These are phyloP conservation scores for Malbranchea zuffiana DNA, from an alignment of 2,329 filamentous ascomycete genomes.

Conservation along the genomic window DNA sequence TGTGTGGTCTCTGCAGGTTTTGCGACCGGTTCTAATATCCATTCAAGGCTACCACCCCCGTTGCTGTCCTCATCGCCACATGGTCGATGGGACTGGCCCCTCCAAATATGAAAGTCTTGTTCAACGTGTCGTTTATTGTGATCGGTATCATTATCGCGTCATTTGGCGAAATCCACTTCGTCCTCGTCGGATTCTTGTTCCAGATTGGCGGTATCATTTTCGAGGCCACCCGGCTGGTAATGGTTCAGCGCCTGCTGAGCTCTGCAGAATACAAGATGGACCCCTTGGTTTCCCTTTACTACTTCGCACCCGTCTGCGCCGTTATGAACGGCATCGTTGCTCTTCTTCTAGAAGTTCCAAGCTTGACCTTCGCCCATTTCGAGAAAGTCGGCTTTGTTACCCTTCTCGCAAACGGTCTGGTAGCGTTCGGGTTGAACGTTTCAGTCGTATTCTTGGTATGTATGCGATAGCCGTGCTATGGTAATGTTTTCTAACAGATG, in stretches of 20 bases:
- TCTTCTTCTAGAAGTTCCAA: slow-evolving; percentile 56
- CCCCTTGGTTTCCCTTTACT: slow-evolving; percentile 76
- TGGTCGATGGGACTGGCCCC: slow-evolving; percentile 79
- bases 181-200: slow-evolving; percentile 50
- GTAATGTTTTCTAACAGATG: slow-evolving; percentile 11
- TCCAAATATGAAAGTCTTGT: slow-evolving; percentile 73
- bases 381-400: slow-evolving; percentile 54
- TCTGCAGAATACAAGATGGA: slow-evolving; percentile 78
- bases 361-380: slow-evolving; percentile 55
- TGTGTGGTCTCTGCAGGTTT: slow-evolving; percentile 40
- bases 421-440: slow-evolving; percentile 72
- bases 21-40: slow-evolving; percentile 4
- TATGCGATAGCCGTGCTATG: not conserved
- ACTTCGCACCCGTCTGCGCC: slow-evolving; percentile 77
- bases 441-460: slow-evolving; percentile 74
- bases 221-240: slow-evolving; percentile 69
- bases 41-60: slow-evolving; percentile 74
- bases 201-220: slow-evolving; percentile 68
- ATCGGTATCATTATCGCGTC: slow-evolving; percentile 90
- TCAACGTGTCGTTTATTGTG: slow-evolving; percentile 91
- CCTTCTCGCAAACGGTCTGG: slow-evolving; percentile 60
- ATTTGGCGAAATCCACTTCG: slow-evolving; percentile 90
- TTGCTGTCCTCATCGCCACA: slow-evolving; percentile 79
- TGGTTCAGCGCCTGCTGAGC: slow-evolving; percentile 74
- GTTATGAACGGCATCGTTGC: slow-evolving; percentile 66